Percentiles rank a stretch among this genome's conserved stretches.
These are phyloP conservation scores for Heimioporus punctisporus DNA, from an alignment of 1,284 basidiomycete species.

Conservation along the genomic window DNA sequence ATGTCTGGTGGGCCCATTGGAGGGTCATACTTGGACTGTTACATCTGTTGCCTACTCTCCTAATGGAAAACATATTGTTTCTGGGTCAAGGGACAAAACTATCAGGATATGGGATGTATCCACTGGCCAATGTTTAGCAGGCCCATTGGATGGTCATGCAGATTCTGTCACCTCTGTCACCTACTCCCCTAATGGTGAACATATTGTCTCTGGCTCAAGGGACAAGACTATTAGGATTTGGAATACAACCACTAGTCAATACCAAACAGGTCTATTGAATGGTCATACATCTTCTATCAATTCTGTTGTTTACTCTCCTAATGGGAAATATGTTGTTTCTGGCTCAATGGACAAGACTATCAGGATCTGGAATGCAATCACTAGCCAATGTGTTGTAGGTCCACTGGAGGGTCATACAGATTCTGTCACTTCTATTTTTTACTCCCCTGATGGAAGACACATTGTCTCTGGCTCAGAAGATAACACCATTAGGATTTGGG, in stretches of 20 bases:
- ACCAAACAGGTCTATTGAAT: background rate
- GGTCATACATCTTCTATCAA: too few species aligned
- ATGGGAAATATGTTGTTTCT: background rate
- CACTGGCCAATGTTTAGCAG: background rate
- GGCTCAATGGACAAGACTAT: background rate
- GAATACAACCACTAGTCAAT: background rate
- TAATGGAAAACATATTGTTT: background rate
- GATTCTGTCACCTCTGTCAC: background rate
- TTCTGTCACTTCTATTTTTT: background rate
- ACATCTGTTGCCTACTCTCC: background rate
- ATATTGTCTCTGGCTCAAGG: background rate
- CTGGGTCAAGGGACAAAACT: background rate
- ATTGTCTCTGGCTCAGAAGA: background rate
- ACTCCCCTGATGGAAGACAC: background rate
- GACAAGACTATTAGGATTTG: background rate
- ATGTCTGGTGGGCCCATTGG: background rate
- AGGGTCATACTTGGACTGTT: background rate
- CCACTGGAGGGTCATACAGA: background rate
- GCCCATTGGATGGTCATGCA: background rate
- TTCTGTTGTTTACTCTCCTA: too few species aligned
- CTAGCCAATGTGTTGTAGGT: background rate
- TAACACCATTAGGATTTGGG: background rate
- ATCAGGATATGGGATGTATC: background rate
- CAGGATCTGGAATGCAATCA: background rate
- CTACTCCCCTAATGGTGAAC: background rate